phyloP scores from a whole-genome alignment of 1,284 basidiomycete species.

The Sporisorium reilianum region DNA sequence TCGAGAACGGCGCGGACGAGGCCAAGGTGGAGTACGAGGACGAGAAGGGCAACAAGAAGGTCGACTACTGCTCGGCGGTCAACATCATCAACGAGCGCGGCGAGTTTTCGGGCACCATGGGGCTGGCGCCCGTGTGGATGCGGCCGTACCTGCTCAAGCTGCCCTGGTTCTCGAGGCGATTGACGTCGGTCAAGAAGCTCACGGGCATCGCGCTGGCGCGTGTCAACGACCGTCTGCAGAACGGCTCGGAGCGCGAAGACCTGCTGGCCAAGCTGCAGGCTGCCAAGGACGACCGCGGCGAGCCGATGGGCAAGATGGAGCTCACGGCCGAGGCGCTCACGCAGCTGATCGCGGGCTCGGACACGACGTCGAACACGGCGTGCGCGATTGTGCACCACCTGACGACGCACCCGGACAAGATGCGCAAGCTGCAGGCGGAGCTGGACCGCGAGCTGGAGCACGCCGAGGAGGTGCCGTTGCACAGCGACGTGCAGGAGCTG shows the following conservation, averaged over 20 bases:
- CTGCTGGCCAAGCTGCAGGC: constrained; percentile 82
- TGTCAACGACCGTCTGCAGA: constrained; percentile 79
- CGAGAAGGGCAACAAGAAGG: constrained; percentile 71
- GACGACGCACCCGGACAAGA: constrained; percentile 76
- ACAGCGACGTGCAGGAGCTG: constrained; percentile 56
- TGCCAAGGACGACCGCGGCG: constrained; percentile 81
- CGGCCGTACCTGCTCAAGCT: constrained; percentile 55
- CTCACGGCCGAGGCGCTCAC: constrained; percentile 86
- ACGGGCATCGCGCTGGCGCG: constrained; percentile 77
- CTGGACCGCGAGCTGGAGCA: constrained; percentile 75
- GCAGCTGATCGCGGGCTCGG: constrained; percentile 78
- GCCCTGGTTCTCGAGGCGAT: constrained; percentile 80
- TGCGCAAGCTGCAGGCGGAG: constrained; percentile 81
- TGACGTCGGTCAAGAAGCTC: constrained; percentile 78
- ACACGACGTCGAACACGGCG: constrained; percentile 63
- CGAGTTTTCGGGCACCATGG: constrained; percentile 86
- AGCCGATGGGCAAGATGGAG: constrained; percentile 81
- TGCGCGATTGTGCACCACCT: constrained; percentile 81
- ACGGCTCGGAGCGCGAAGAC: constrained; percentile 76
- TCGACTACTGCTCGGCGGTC: constrained; percentile 80
- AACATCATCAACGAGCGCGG: constrained; percentile 89
- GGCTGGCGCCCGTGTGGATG: constrained; percentile 78
- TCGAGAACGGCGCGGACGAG: constrained; percentile 79
- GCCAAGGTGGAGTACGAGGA: constrained; percentile 73
- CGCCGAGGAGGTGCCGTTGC: constrained; percentile 57